phyloP scores from a whole-genome alignment of 345 rosid species.

The Moricandia arvensis region DNA sequence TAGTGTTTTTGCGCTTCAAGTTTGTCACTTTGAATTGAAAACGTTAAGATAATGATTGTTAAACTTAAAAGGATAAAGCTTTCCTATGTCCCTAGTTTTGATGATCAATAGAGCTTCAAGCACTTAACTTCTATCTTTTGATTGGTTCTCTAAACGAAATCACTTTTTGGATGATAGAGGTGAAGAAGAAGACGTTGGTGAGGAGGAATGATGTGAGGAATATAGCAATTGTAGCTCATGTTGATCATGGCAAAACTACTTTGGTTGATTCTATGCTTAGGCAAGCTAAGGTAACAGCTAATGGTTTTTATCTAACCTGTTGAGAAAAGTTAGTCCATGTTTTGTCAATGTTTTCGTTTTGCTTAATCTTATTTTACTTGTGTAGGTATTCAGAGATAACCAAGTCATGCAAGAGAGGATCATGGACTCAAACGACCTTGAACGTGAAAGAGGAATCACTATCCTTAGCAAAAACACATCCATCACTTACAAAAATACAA shows the following conservation, averaged over 20 bases:
- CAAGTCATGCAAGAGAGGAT: conserved; percentile 87
- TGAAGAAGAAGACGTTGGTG: conserved; percentile 66
- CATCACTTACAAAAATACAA: conserved; percentile 76
- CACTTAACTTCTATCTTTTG: neutral
- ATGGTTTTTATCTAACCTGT: neutral
- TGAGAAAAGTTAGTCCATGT: neutral
- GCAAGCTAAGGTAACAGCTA: conserved; percentile 80
- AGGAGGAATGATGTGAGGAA: conserved; percentile 84
- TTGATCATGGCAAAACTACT: conserved; percentile 97
- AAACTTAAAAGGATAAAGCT: neutral
- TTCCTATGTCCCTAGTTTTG: neutral
- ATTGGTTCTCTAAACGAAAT: conserved; percentile 15
- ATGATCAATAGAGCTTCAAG: neutral
- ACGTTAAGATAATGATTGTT: neutral
- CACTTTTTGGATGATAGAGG: conserved; percentile 48
- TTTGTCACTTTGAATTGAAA: neutral
- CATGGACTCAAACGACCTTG: conserved; percentile 97
- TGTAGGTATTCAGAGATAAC: conserved; percentile 93
- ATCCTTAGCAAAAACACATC: conserved; percentile 97
- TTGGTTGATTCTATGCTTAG: conserved; percentile 94
- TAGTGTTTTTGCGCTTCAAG: neutral
- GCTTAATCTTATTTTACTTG: neutral
- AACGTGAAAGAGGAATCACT: conserved; percentile 96
- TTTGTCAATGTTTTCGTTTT: neutral
- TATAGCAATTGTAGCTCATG: conserved; percentile 95